Evolutionary conservation across 1,284 basidiomycete genomes (phyloP).

Genomic region (Boletellus deceptivus): DNA sequence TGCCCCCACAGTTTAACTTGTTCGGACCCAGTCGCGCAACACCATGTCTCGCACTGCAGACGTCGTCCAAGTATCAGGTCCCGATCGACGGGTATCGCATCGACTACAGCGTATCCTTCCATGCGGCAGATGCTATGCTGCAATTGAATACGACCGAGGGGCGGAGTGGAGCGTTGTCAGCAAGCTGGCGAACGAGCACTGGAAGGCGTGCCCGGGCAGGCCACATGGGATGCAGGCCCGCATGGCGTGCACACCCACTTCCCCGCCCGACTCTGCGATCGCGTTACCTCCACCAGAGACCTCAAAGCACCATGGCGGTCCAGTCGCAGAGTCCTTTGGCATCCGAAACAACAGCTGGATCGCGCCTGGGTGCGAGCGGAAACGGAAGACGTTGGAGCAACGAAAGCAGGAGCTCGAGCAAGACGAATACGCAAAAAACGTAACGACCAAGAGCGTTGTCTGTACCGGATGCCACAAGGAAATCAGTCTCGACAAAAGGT

Average conservation of each 20-base stretch:
- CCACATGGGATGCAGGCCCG: conserved; percentile 13
- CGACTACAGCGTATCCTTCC: conserved; percentile 15
- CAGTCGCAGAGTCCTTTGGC: background rate
- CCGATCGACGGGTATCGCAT: conserved; percentile 14
- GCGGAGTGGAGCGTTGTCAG: conserved; percentile 26
- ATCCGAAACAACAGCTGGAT: conserved; percentile 8
- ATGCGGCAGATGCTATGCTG: conserved; percentile 26
- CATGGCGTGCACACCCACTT: conserved; percentile 12
- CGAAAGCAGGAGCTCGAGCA: conserved; percentile 30
- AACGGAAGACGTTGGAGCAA: conserved; percentile 29
- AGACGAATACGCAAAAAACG: conserved; percentile 26
- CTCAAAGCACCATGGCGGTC: conserved; percentile 1
- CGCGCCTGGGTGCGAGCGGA: conserved; percentile 26
- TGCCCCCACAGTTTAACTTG: conserved; percentile 12
- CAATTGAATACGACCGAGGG: conserved; percentile 28
- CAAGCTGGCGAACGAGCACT: conserved; percentile 31
- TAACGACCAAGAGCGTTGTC: conserved; percentile 28
- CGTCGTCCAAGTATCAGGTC: conserved; percentile 3
- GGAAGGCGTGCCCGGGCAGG: conserved; percentile 25
- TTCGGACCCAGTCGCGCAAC: conserved; percentile 1
- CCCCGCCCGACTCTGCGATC: conserved; percentile 11
- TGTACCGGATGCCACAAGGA: conserved; percentile 26
- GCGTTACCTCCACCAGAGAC: conserved; percentile 8
- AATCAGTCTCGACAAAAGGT: conserved; percentile 35
- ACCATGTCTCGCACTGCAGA: conserved; percentile 21